These are phyloP conservation scores for Podospora fimiseda DNA, from an alignment of 495 filamentous ascomycete species.

Conservation along the genomic window DNA sequence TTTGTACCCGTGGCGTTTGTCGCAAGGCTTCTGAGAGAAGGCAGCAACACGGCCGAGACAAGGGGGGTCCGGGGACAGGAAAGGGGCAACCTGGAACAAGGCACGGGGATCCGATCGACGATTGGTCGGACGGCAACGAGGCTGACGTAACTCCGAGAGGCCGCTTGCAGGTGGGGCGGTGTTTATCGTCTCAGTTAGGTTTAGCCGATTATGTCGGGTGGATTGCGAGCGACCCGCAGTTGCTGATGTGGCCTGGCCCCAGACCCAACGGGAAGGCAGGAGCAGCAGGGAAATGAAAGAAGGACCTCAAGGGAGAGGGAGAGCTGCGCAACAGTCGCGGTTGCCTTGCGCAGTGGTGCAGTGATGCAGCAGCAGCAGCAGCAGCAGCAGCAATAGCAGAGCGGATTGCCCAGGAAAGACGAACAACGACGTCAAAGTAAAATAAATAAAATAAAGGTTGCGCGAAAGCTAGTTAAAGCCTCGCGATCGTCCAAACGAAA, in stretches of 20 bases:
- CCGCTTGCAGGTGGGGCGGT: slow-evolving; percentile 22
- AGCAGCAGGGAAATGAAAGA: slow-evolving; percentile 9
- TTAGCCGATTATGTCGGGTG: not conserved
- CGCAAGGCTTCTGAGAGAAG: slow-evolving; percentile 23
- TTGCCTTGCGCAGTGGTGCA: slow-evolving; percentile 11
- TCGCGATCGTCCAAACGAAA: slow-evolving; percentile 18
- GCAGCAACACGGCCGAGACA: slow-evolving; percentile 1
- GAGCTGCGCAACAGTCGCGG: slow-evolving; percentile 6
- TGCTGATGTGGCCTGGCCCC: slow-evolving; percentile 26
- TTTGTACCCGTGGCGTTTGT: slow-evolving; percentile 11
- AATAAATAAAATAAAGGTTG: too few relatives aligned
- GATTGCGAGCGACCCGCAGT: not conserved
- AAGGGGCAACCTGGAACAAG: slow-evolving; percentile 6
- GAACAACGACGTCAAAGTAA: slow-evolving; percentile 10
- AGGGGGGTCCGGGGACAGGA: not conserved
- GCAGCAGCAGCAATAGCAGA: not conserved
- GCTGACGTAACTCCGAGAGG: slow-evolving; percentile 36
- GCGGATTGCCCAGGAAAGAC: not conserved
- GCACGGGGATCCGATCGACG: slow-evolving; percentile 1
- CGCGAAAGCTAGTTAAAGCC: slow-evolving; percentile 36
- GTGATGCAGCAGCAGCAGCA: too few relatives aligned
- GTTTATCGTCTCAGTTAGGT: slow-evolving; percentile 12
- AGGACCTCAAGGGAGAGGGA: slow-evolving; percentile 16
- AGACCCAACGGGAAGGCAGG: slow-evolving; percentile 19
- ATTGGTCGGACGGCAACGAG: slow-evolving; percentile 21